Percentiles rank a stretch among this genome's conserved stretches.
phyloP scores from a whole-genome alignment of 371 early-diverging fungal genomes.

The Rhizopus microsporus region DNA sequence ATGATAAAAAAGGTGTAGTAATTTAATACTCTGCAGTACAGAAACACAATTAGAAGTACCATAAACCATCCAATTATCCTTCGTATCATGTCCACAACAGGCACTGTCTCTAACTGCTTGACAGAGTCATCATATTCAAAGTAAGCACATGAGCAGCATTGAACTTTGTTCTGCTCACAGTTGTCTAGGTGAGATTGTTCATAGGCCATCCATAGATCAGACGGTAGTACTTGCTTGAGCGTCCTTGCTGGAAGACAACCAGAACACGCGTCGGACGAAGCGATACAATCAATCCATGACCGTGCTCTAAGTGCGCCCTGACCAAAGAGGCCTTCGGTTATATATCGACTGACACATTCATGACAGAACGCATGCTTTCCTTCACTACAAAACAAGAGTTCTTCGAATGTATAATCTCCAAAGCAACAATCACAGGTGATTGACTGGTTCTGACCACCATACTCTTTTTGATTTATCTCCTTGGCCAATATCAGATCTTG shows the following conservation, averaged over 20 bases:
- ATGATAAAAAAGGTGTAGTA: constrained; percentile 8
- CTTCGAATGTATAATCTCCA: constrained; percentile 55
- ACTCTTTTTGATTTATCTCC: constrained; percentile 44
- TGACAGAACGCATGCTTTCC: constrained; percentile 59
- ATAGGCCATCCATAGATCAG: constrained; percentile 44
- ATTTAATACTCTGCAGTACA: constrained; percentile 9
- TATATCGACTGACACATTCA: constrained; percentile 41
- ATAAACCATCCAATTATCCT: constrained; percentile 24
- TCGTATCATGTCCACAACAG: constrained; percentile 2
- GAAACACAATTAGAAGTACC: constrained; percentile 29
- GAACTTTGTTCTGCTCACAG: constrained; percentile 29
- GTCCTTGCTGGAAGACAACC: constrained; percentile 31
- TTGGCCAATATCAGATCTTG: constrained; percentile 37
- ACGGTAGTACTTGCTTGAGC: constrained; percentile 30
- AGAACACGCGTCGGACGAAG: constrained; percentile 36
- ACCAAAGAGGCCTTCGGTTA: constrained; percentile 60
- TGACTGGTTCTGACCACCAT: constrained; percentile 33
- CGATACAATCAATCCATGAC: constrained; percentile 40
- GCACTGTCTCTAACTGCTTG: constrained; percentile 11
- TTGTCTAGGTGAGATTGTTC: constrained; percentile 43
- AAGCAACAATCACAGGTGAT: constrained; percentile 64
- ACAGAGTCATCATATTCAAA: constrained; percentile 49
- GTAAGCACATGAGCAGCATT: constrained; percentile 58
- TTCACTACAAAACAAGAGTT: constrained; percentile 49
- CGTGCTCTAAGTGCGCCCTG: constrained; percentile 56